Conservation (phyloP, 2,329 filamentous ascomycete genomes). For the Pestalotiopsis sp. region DNA sequence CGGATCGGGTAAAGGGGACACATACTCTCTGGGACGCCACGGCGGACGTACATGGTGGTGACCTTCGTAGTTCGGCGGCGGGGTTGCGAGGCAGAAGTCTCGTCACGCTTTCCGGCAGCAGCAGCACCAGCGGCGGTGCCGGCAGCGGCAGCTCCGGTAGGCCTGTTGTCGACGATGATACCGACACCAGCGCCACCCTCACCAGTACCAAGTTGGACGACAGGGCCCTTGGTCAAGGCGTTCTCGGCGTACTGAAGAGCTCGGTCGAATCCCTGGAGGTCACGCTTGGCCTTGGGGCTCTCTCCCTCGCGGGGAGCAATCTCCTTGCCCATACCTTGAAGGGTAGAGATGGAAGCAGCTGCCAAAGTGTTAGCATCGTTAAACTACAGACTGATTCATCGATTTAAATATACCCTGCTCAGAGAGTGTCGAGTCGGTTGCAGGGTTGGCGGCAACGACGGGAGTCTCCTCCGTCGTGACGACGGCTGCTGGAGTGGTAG, state of each 20-base stretch:
- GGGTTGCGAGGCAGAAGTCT: slow-evolving; percentile 27
- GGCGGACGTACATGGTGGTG: slow-evolving; percentile 49
- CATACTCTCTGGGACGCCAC: slow-evolving; percentile 46
- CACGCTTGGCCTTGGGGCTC: slow-evolving; percentile 35
- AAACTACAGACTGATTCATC: not conserved
- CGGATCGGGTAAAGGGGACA: slow-evolving; percentile 12
- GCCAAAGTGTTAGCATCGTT: not conserved
- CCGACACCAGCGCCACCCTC: slow-evolving; percentile 41
- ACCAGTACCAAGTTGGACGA: slow-evolving; percentile 42
- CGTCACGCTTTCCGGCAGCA: slow-evolving; percentile 24
- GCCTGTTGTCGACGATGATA: slow-evolving; percentile 39
- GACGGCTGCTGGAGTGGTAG: slow-evolving; percentile 26
- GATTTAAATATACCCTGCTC: slow-evolving; percentile 35
- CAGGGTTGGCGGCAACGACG: slow-evolving; percentile 13
- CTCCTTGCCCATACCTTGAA: slow-evolving; percentile 52
- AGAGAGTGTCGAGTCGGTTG: slow-evolving; percentile 34
- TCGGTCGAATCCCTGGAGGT: slow-evolving; percentile 42
- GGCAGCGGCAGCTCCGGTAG: slow-evolving; percentile 23
- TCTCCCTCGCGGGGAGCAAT: slow-evolving; percentile 43
- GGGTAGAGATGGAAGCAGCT: slow-evolving; percentile 43
- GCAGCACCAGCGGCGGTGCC: slow-evolving; percentile 18
- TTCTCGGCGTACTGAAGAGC: slow-evolving; percentile 41
- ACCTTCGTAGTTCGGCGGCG: slow-evolving; percentile 41
- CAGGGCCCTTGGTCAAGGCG: slow-evolving; percentile 39
- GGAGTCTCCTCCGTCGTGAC: slow-evolving; percentile 26